These are phyloP conservation scores for Fomitopsis pinicola DNA, from an alignment of 1,284 basidiomycete genomes.

Conservation along the genomic window DNA sequence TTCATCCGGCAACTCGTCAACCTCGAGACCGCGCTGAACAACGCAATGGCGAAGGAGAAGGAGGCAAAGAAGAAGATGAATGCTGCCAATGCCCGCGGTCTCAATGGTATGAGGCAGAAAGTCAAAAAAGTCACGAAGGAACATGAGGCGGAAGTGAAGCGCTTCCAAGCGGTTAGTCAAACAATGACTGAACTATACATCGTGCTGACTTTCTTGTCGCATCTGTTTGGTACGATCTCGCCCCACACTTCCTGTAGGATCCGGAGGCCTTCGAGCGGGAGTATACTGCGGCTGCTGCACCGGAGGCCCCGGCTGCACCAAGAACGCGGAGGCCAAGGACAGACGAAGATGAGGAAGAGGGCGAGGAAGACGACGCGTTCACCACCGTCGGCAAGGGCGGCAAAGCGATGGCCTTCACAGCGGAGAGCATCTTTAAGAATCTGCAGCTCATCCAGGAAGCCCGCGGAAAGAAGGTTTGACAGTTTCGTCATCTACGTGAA, in stretches of 20 bases:
- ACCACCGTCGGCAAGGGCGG: constrained; percentile 92
- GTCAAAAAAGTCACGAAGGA: constrained; percentile 91
- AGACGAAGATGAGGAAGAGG: constrained; percentile 38
- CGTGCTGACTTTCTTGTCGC: not conserved
- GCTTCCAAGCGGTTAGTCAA: constrained; percentile 66
- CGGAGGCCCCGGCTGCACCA: constrained; percentile 40
- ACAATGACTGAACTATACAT: constrained; percentile 19
- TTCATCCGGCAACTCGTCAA: constrained; percentile 78
- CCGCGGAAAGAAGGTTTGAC: constrained; percentile 86
- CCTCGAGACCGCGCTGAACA: constrained; percentile 77
- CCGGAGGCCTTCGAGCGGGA: constrained; percentile 85
- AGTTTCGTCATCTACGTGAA: not conserved
- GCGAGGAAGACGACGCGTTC: constrained; percentile 69
- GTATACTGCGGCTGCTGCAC: constrained; percentile 51
- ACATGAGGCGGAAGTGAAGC: constrained; percentile 78
- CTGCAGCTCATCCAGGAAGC: constrained; percentile 91
- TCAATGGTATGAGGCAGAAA: constrained; percentile 97
- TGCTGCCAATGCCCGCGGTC: constrained; percentile 88
- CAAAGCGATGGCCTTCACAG: constrained; percentile 78
- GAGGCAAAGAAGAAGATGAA: constrained; percentile 97
- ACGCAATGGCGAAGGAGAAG: constrained; percentile 82
- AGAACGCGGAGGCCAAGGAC: constrained; percentile 43
- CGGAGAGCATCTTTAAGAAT: constrained; percentile 92
- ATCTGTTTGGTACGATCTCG: not conserved
- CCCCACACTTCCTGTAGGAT: constrained; percentile 49